Base-by-base conservation (phyloP, 352 stramenopile genomes). In the Globisporangium cylindrosporum region DNA sequence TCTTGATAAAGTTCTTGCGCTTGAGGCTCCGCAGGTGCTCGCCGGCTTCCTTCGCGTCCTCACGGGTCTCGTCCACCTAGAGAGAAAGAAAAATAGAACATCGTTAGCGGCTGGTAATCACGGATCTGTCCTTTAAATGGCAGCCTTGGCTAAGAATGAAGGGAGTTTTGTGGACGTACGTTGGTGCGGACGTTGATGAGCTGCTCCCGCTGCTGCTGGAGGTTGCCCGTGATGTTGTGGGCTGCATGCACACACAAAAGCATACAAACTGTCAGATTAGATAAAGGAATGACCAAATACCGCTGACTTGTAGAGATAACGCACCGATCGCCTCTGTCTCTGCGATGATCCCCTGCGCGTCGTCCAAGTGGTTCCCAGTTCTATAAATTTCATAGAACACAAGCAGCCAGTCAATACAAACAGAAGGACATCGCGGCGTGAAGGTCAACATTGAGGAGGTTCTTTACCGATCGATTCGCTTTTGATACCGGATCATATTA, bases 1-100 rank as follows among this genome's bases (percentile, higher is more conserved):
- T 91, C 73, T 93, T 82, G 59, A 76, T 82, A 25, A 82, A 74
- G 71, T 84, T 84, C 78, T 95, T 95, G 68, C 84, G 90, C 75
- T 90, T 89, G 64, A 94, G 84, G 59, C 88, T 95, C 61, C 78
- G 82, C 34, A 95, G 66, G 73, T 95, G 82, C 56, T 80, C 49
- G 14, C 72, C 75, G 3, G 88, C 88, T 58, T 95, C 86, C 60
- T 79, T 71, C 49, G 88, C 86, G 59, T 95, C 86, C 62, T 87
- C 84, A 41, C 81, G 88, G 12, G 85, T 87, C 22, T 85, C 75
- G 56, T 94, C 79, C 9, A 94, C 80, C 82, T 14, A 49, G 27
- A n/a, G 32, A 57, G 53, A 22, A 36, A 36, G 20, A 38, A 48
- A 48, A 15, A 18, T 5, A 48, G 38, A 46, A 8, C 43, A 51